Conservation (phyloP, 495 filamentous ascomycete genomes). For the Annulohypoxylon moriforme region DNA sequence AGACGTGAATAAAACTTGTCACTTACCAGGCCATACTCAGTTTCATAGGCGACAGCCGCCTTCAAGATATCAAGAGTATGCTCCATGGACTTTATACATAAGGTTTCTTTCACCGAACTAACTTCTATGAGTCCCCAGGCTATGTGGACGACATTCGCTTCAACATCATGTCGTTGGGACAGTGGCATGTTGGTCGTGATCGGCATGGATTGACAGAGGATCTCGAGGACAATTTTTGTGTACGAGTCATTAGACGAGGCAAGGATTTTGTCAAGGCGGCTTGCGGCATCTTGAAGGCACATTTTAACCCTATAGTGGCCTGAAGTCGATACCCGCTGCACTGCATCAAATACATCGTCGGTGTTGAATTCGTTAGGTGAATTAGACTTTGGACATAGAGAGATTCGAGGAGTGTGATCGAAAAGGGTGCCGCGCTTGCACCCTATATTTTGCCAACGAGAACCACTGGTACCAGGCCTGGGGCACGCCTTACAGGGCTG, state of each 20-base stretch:
- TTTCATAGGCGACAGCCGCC: constrained; percentile 41
- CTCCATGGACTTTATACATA: constrained; percentile 27
- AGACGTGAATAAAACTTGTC: neutral
- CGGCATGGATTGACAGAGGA: constrained; percentile 37
- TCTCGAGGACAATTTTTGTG: constrained; percentile 41
- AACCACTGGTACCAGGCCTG: constrained; percentile 19
- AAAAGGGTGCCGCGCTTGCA: constrained; percentile 42
- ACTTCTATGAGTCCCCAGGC: constrained; percentile 39
- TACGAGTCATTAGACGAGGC: constrained; percentile 33
- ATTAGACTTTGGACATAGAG: constrained; percentile 33
- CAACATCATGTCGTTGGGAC: constrained; percentile 28
- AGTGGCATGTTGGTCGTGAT: constrained; percentile 12
- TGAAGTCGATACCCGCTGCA: neutral
- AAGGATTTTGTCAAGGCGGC: constrained; percentile 30
- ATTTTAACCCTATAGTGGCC: neutral
- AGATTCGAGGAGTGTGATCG: constrained; percentile 28
- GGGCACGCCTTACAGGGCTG: constrained; percentile 43
- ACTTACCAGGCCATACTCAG: constrained; percentile 40
- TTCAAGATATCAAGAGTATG: constrained; percentile 40
- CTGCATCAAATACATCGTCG: neutral
- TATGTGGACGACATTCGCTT: constrained; percentile 32
- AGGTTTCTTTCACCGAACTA: constrained; percentile 17
- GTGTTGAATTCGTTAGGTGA: neutral
- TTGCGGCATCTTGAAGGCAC: constrained; percentile 32
- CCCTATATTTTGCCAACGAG: constrained; percentile 41